phyloP scores from a whole-genome alignment of 176 grass and related monocot genomes.

The Saccharum officinarum region DNA sequence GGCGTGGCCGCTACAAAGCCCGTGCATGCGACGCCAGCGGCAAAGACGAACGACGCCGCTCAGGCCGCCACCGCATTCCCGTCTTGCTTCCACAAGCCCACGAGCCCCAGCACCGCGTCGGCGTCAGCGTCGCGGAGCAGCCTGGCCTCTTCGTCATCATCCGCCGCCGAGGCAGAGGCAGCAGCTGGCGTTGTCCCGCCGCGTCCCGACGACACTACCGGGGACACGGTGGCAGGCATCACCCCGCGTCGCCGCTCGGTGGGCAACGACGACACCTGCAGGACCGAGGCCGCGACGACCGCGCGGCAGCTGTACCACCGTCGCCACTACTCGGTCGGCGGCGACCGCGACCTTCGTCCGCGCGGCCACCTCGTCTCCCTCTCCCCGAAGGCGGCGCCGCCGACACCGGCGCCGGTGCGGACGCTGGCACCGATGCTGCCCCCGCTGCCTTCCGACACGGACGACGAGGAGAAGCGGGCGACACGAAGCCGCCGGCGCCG shows the following conservation, averaged over 20 bases:
- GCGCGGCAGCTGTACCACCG: conserved; percentile 26
- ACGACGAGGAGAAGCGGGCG: conserved; percentile 31
- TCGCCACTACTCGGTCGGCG: conserved; percentile 58
- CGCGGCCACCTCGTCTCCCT: conserved; percentile 41
- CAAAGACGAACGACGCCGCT: not conserved
- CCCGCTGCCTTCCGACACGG: conserved; percentile 30
- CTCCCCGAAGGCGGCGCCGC: not conserved
- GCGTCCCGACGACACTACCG: conserved; percentile 38
- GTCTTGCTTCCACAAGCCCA: conserved; percentile 9
- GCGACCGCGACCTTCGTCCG: conserved; percentile 44
- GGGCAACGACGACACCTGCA: conserved; percentile 29
- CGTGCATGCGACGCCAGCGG: not conserved
- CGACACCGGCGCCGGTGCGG: not conserved
- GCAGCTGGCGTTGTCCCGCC: not conserved
- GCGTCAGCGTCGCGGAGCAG: conserved; percentile 18
- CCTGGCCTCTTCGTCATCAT: not conserved
- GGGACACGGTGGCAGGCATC: not conserved
- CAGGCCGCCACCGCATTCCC: conserved; percentile 5
- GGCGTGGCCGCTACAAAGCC: not conserved
- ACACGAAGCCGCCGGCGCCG: conserved; percentile 22
- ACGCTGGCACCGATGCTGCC: not conserved
- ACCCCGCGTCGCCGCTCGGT: conserved; percentile 55
- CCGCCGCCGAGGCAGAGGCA: not conserved
- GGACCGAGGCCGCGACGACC: not conserved
- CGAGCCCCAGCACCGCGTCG: conserved; percentile 2